Evolutionary conservation across 257 asterid genomes (phyloP).

Genomic region (Datura wrightii): DNA sequence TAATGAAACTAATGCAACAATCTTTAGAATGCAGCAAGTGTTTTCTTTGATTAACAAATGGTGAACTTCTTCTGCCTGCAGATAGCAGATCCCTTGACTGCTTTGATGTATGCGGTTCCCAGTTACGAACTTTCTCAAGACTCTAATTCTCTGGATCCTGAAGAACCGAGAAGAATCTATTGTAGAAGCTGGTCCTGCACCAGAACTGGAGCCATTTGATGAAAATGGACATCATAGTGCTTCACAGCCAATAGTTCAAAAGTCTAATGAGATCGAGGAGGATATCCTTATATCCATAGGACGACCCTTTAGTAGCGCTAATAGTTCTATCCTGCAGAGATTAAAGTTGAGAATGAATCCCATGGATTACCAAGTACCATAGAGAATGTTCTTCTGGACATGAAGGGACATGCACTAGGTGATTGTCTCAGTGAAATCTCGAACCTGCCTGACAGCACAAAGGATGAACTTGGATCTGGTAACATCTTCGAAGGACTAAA

Average conservation of each 20-base stretch:
- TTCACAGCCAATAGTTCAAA: conserved; percentile 15
- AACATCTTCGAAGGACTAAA: conserved; percentile 46
- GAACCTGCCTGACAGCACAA: conserved; percentile 27
- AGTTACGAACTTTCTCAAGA: conserved; percentile 79
- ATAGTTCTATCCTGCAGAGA: conserved; percentile 35
- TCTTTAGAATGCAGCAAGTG: neutral
- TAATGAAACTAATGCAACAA: too few relatives aligned
- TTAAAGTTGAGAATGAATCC: conserved; percentile 35
- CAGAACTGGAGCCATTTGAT: conserved; percentile 49
- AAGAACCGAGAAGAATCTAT: conserved; percentile 58
- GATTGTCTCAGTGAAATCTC: conserved; percentile 31
- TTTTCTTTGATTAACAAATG: neutral
- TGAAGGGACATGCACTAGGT: conserved; percentile 36
- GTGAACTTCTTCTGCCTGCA: conserved; percentile 40
- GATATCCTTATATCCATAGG: conserved; percentile 12
- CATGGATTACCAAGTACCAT: conserved; percentile 44
- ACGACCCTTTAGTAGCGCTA: neutral
- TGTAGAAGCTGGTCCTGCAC: conserved; percentile 43
- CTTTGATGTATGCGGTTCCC: conserved; percentile 75
- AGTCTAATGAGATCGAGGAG: conserved; percentile 26
- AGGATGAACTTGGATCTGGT: conserved; percentile 32
- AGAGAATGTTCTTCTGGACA: conserved; percentile 41
- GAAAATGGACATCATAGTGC: conserved; percentile 45
- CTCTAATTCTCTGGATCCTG: conserved; percentile 53
- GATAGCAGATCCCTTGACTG: conserved; percentile 82